These are phyloP conservation scores for Daldinia concentrica DNA, from an alignment of 495 filamentous ascomycete genomes.

Conservation along the genomic window DNA sequence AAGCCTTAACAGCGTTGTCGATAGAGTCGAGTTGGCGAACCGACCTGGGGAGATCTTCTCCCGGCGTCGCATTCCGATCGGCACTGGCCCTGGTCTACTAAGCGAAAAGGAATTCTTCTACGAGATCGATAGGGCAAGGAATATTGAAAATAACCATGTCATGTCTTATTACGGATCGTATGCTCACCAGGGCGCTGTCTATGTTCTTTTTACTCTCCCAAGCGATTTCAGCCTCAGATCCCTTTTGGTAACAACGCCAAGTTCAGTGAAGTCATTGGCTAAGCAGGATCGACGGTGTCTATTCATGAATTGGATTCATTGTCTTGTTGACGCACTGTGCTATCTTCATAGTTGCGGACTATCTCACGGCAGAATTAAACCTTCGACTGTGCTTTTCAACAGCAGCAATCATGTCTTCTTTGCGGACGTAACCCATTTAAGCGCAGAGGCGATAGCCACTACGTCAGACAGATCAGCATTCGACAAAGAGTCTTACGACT, in stretches of 20 bases:
- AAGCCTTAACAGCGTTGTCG: slow-evolving; percentile 61
- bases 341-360: slow-evolving; percentile 79
- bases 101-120: slow-evolving; percentile 72
- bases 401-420: slow-evolving; percentile 75
- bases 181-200: slow-evolving; percentile 74
- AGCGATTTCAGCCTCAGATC: slow-evolving; percentile 80
- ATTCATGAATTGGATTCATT: slow-evolving; percentile 88
- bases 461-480: slow-evolving; percentile 55
- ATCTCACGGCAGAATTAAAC: slow-evolving; percentile 81
- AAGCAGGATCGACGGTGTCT: slow-evolving; percentile 75
- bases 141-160: slow-evolving; percentile 80
- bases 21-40: slow-evolving; percentile 73
- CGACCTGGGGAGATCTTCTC: slow-evolving; percentile 68
- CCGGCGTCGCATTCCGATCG: slow-evolving; percentile 76
- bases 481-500: slow-evolving; percentile 87
- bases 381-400: slow-evolving; percentile 83
- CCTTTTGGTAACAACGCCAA: slow-evolving; percentile 75
- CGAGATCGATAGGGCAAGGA: slow-evolving; percentile 70
- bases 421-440: slow-evolving; percentile 71
- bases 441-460: slow-evolving; percentile 54
- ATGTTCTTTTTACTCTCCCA: slow-evolving; percentile 77
- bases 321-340: slow-evolving; percentile 78
- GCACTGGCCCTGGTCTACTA: slow-evolving; percentile 64
- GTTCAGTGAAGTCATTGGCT: slow-evolving; percentile 71
- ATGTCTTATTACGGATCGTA: slow-evolving; percentile 86